Conservation (phyloP, 1,139 yeast species). For the Suhomyces atakaporum region DNA sequence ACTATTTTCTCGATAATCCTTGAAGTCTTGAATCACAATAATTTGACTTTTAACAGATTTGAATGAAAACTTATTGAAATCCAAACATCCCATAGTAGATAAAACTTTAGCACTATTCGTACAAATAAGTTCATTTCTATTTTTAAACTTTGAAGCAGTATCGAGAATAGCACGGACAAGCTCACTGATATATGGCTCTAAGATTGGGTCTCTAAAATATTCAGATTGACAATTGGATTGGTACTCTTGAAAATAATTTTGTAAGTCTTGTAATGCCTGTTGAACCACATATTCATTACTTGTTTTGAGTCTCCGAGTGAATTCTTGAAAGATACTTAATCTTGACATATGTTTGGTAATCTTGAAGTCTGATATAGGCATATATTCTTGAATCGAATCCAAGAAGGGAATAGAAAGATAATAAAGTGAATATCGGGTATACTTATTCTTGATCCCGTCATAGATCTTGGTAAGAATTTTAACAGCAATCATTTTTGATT, state of each 20-base stretch:
- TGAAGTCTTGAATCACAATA: constrained; percentile 61
- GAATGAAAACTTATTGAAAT: constrained; percentile 60
- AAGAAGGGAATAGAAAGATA: constrained; percentile 52
- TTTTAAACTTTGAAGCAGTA: constrained; percentile 59
- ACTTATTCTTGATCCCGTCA: constrained; percentile 33
- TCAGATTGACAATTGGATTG: constrained; percentile 51
- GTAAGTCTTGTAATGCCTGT: constrained; percentile 74
- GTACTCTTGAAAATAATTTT: constrained; percentile 48
- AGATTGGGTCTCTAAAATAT: constrained; percentile 31
- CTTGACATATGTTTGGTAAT: constrained; percentile 30
- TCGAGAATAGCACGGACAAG: constrained; percentile 60
- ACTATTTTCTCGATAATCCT: constrained; percentile 61
- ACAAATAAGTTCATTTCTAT: constrained; percentile 51
- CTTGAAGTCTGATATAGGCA: constrained; percentile 21
- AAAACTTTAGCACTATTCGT: constrained; percentile 66
- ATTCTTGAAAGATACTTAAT: constrained; percentile 42
- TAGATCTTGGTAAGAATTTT: constrained; percentile 47
- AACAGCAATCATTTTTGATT: constrained; percentile 49
- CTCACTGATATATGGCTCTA: constrained; percentile 39
- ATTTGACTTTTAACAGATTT: constrained; percentile 46
- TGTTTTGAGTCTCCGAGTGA: constrained; percentile 58
- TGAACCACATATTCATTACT: constrained; percentile 76
- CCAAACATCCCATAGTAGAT: constrained; percentile 78
- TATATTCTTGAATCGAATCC: constrained; percentile 18
- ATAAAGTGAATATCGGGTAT: constrained; percentile 46